A percentile compares a stretch with the other conserved stretches of the same genome.
Conservation (phyloP, 306 rosid genomes). For the Gastrolobium villosum region DNA sequence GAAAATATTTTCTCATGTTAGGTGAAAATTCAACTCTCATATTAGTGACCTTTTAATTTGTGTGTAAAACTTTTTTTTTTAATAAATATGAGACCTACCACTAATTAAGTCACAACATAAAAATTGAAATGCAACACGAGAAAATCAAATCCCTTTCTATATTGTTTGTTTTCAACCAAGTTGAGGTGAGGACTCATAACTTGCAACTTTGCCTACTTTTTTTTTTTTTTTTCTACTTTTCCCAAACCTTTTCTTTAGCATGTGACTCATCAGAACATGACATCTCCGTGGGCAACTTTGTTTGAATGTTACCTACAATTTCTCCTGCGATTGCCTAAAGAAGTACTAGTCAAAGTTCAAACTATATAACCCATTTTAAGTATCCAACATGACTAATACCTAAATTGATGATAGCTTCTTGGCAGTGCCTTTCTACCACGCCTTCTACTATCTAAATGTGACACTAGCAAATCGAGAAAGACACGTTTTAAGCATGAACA, state of each 20-base stretch:
- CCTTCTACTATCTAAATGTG: not conserved
- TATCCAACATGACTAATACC: constrained; percentile 31
- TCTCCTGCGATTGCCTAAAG: constrained; percentile 15
- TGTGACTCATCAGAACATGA: constrained; percentile 42
- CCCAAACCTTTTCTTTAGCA: constrained; percentile 14
- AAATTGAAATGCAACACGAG: too few relatives aligned
- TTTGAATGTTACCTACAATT: constrained; percentile 1
- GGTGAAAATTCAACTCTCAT: too few relatives aligned
- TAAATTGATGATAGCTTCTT: constrained; percentile 12
- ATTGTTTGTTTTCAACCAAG: constrained; percentile 9
- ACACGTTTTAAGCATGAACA: not conserved
- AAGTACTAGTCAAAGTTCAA: constrained; percentile 26
- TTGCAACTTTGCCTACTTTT: constrained; percentile 41
- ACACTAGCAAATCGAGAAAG: constrained; percentile 19
- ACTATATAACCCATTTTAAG: constrained; percentile 22
- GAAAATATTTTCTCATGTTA: too few relatives aligned
- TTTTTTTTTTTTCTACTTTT: constrained; percentile 8
- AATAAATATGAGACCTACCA: too few relatives aligned
- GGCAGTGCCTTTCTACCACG: not conserved
- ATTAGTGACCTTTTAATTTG: too few relatives aligned
- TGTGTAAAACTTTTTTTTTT: too few relatives aligned
- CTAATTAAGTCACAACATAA: too few relatives aligned
- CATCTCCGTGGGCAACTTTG: constrained; percentile 51
- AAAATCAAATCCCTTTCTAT: too few relatives aligned
- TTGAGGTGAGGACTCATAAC: constrained; percentile 26